Evolutionary conservation across 768 basidiomycete species (phyloP), one percentile per base, ranked within the genome.

Genomic region (Xerocomellus chrysenteron): DNA sequence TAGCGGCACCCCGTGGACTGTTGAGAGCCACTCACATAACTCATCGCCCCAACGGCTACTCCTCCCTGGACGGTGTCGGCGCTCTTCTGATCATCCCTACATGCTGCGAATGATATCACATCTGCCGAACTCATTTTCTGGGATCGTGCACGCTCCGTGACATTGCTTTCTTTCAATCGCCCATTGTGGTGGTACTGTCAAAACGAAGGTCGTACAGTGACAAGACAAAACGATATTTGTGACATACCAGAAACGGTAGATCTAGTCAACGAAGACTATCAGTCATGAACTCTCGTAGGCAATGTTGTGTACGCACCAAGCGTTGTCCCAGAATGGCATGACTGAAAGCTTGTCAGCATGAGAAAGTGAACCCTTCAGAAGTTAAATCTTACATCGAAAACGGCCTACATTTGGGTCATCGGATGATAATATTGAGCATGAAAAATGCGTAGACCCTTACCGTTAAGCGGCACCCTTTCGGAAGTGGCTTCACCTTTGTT

Each of bases 1-100:
- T 11, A 64, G 50, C 24, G 5, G 16, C 1, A 33, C 5, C n/a
- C 30, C 37, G 11, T 6, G 10, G 24, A 26, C 7, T 4, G 14
- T 16, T 8, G 24, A 41, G 16, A 36, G 7, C n/a, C 8, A 74
- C 87, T 47, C 65, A 89, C 88, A 71, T 87, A 79, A 69, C 87
- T 89, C 86, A 91, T 91, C 4, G 89, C 90, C 3, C 90, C 90
- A 8, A 87, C 84, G 0, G 88, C 85, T 5, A 81, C 74, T 21
- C 86, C 86, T 24, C 76, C 78, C 28, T 80, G 75, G 49, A 82
- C 81, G 1, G 87, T 87, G 65, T 90, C 89, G 0, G 86, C 85
- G 65, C 88, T 90, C 0, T 82, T 89, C 69, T 89, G 82, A 35
- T 78, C 78, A 67, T 91, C 90, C 50, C 82, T 77, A 64, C 88